Base-by-base conservation (phyloP, 2,329 filamentous ascomycete species). In the Phaeosphaeriaceae sp. region DNA sequence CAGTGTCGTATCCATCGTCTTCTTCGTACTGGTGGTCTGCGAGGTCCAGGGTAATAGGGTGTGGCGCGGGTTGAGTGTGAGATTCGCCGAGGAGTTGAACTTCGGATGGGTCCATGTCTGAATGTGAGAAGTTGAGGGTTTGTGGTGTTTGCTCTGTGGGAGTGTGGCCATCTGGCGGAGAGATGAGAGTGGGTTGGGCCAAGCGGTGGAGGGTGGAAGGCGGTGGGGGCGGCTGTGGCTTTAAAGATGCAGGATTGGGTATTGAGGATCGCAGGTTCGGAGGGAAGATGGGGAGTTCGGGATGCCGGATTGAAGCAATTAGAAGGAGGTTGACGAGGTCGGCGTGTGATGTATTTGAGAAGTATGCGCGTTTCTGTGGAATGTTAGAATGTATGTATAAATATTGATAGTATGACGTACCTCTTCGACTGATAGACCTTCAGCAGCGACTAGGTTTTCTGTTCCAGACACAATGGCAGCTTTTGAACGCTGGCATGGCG, bases 311-410 rank as follows among this genome's bases (percentile, higher is more conserved):
- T 21, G 83, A 83, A 49, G 85, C 79, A 54, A 82, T 81, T 50
- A 89, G 77, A 29, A 91, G 76, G 21, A 91, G 78, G 44, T 82
- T 81, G 38, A 90, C 82, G 1, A 92, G 77, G 32, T 85, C 78
- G 8, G 79, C 72, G 56, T 84, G 82, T 2, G 87, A 76, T 23
- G 90, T 77, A 11, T 79, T 79, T 0, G 80, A 79, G 44, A 92
- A 77, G 66, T 89, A 90, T 26, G 78, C 75, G 33, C 81, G 81
- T 77, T 83, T 86, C 79, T 89, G 68, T 33, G 7, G 48, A 21
- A 51, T 36, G 26, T 18, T 30, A 26, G 9, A 41, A 41, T n/a
- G 3, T 38, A 15, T 20, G n/a, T 9, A 35, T n/a, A 18, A 11
- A 16, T 15, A 13, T 6, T 11, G 21, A 30, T 9, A n/a, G 21